Base-by-base conservation (phyloP, 805 yeast genomes). In the Sugiyamaella boreocaroliniensis region DNA sequence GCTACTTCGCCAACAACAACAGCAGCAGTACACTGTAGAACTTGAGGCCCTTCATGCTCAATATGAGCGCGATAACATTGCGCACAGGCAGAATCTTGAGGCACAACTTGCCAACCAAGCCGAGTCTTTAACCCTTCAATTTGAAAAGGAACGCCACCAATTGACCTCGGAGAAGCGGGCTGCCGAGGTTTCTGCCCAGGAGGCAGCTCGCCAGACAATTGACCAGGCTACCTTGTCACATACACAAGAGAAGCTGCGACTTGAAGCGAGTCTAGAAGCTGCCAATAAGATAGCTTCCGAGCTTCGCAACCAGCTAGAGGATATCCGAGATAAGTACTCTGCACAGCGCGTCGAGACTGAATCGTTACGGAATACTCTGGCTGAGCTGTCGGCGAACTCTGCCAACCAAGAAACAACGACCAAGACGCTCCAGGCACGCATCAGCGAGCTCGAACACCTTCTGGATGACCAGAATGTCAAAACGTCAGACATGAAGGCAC, bases 301-400 rank as follows among this genome's bases (percentile, higher is more conserved):
- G 1, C 50, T 66, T 14, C 49, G 55, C 18, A 44, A 54, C 2
- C 52, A 60, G 16, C 51, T 64, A 19, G 53, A 57, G n/a, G 51
- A 55, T 11, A 50, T 68, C 16, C 55, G 63, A 14, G 48, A 59
- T 4, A 58, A 65, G 20, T 57, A 64, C 26, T 56, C 63, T 11
- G 52, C 56, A n/a, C 66, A 64, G 40, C 55, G 60, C 18, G 53
- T 53, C 9, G 65, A 64, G 34, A 64, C 63, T 11, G 53, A 53
- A 15, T 49, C 55, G 4, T 65, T 70, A 19, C 64, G 69, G 53
- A 54, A 47, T 0, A 56, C 67, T 22, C 58, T 72, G 4, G 48
- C 61, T n/a, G 61, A 61, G 34, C 69, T 69, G 47, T 66, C 64
- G 18, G 56, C 47, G 29, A 54, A 61, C 11, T 47, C 65, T 2